Base-by-base conservation (phyloP, 2,329 filamentous ascomycete genomes). In the Aureobasidium melanogenum region DNA sequence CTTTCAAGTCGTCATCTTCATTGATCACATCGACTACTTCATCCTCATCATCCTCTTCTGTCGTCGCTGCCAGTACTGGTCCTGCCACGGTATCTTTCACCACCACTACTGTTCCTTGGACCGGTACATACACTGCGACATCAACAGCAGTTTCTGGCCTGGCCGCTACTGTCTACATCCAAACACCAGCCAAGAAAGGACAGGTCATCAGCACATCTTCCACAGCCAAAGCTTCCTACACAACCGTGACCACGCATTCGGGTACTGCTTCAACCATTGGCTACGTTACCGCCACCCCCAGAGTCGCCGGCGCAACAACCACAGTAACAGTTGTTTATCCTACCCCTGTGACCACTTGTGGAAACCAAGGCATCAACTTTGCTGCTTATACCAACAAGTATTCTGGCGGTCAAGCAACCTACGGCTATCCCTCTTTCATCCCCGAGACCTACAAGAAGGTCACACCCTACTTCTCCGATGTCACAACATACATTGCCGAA, bases 81-180 rank as follows among this genome's bases (percentile, higher is more conserved):
- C 64, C 65, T 8, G 63, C 63, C 12, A 64, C 63, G 3, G 58
- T 62, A 9, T 48, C 56, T 1, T 62, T 54, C 39, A 64, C 63
- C 10, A 64, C 63, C 3, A 36, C 56, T 30, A 64, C 63, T 22
- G 55, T 30, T 8, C 61, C 63, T 10, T 64, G 63, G 63, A 63
- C 63, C 26, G 63, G 63, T 17, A 44, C 51, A 10, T 26, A 24
- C 12, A 64, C 63, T 12, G 24, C 38, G 1, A 64, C 61, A 0
- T 38, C 32, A 15, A 64, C 63, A 7, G 59, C 56, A 12, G 34
- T 64, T 26, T 43, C 38, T 26, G 63, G 56, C 30, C 48, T 58
- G 7, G 48, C 30, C 38, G 63, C 61, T 41, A 63, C 58, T n/a
- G 58, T 64, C 12, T 58, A 61, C 32, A 24, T 63, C 14, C 57